Evolutionary conservation across 305 asterid genomes (phyloP).

Genomic region (Solanum aculeatissimum): DNA sequence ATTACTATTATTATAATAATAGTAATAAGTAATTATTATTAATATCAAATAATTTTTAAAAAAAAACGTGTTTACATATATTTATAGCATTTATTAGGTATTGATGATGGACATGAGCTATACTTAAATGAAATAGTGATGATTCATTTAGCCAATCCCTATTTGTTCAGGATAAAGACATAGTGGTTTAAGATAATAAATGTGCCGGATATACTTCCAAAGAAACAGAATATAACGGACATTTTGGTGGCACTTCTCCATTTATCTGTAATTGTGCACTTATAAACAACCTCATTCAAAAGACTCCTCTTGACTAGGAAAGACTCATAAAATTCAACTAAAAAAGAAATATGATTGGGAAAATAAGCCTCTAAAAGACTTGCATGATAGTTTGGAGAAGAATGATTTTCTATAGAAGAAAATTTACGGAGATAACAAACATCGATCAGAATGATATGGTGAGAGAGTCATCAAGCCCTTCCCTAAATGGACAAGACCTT

Average conservation of each 20-base stretch:
- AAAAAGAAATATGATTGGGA: not conserved
- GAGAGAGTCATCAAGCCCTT: slow-evolving; percentile 69
- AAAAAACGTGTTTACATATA: not conserved
- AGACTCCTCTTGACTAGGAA: not conserved
- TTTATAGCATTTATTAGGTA: not conserved
- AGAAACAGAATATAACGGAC: not conserved
- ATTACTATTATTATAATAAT: not conserved
- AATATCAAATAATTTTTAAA: too few relatives aligned
- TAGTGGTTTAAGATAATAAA: not conserved
- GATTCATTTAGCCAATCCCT: not conserved
- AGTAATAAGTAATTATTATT: not conserved
- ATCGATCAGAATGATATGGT: slow-evolving; percentile 71
- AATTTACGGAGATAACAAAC: slow-evolving; percentile 62
- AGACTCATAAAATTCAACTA: not conserved
- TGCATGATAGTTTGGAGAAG: not conserved
- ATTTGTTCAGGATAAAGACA: not conserved
- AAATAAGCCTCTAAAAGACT: not conserved
- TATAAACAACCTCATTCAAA: not conserved
- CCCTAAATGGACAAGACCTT: slow-evolving; percentile 80
- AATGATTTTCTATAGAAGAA: not conserved
- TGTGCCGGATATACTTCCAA: not conserved
- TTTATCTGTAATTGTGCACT: not conserved
- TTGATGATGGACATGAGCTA: not conserved
- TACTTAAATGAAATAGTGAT: not conserved
- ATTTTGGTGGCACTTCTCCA: not conserved